Base-by-base conservation (phyloP, 176 grass and related monocot genomes). In the Eleusine coracana region DNA sequence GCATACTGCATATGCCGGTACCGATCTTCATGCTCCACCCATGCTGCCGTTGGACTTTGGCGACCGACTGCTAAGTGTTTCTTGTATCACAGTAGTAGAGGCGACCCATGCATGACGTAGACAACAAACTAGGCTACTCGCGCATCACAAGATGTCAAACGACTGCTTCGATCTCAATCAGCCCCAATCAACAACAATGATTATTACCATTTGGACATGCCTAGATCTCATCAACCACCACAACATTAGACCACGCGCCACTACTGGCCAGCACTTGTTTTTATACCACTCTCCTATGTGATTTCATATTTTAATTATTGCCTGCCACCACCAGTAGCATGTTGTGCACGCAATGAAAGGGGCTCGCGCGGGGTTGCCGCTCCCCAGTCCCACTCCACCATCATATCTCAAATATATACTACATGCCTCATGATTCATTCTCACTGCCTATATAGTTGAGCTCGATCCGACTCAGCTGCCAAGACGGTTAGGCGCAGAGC, bases 141-240 rank as follows among this genome's bases (percentile, higher is more conserved):
- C 10, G 10, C 49, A 66, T 70, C 31, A n/a, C n/a, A 74, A 66
- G 10, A 77, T 77, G 86, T 25, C 73, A 82, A 82, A 37, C 66
- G 21, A 59, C 21, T 34, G 31, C 31, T 56, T 13, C 10, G 70
- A 64, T 48, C 42, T 68, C 67, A 49, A 28, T 38, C 50, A 62
- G 42, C 25, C 6, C 55, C 63, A 66, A 80, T 73, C 46, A 66
- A 36, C 60, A 66, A 16, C 63, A 79, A 80, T 38, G 75, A 52
- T 79, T 79, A 50, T 71, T 85, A 45, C 59, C 48, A 15, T 38
- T 38, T 27, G 15, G 66, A 70, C 73, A 70, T 36, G 49, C 82
- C 63, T 76, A 76, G 48, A 46, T 84, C 56, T 59, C 73, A 86
- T 66, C 76, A 58, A 38, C 10, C 69, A 40, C 10, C 73, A 10